These are phyloP conservation scores for Gynochthodes officinalis DNA, from an alignment of 257 asterid genomes.

Conservation along the genomic window DNA sequence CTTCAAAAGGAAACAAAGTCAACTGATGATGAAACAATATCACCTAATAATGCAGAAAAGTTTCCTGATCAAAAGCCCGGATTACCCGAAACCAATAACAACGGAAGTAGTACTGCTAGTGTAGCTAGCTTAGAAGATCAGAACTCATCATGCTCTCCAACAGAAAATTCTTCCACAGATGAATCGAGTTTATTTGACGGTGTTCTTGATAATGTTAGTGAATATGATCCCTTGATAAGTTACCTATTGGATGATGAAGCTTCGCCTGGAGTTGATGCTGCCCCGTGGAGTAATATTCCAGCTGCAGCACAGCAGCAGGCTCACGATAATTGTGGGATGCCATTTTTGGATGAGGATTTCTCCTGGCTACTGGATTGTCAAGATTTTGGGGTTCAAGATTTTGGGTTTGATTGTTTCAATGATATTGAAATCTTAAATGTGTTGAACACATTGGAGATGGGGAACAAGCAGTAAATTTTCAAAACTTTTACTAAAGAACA, in stretches of 20 bases:
- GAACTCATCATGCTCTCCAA: constrained; percentile 42
- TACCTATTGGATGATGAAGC: constrained; percentile 42
- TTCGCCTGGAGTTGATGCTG: constrained; percentile 23
- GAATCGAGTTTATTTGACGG: constrained; percentile 35
- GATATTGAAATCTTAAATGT: constrained; percentile 36
- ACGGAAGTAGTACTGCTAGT: background rate
- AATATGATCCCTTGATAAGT: constrained; percentile 54
- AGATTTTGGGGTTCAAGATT: constrained; percentile 81
- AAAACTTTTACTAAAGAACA: constrained; percentile 1
- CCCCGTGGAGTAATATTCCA: constrained; percentile 44
- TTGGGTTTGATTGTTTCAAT: constrained; percentile 39
- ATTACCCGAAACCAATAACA: constrained; percentile 11
- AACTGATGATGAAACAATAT: constrained; percentile 13
- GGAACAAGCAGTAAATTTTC: constrained; percentile 11
- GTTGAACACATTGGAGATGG: constrained; percentile 26
- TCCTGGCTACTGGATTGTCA: constrained; percentile 69
- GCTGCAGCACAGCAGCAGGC: constrained; percentile 12
- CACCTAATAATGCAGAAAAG: constrained; percentile 9
- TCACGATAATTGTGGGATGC: constrained; percentile 10
- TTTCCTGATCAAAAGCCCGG: constrained; percentile 17
- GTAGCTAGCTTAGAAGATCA: constrained; percentile 21
- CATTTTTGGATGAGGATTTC: constrained; percentile 53
- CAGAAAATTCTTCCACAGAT: constrained; percentile 49
- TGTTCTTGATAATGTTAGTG: constrained; percentile 18
- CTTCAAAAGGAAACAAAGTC: constrained; percentile 33